Evolutionary conservation across 2,329 filamentous ascomycete species (phyloP).

Genomic region (Colletotrichum agaves): DNA sequence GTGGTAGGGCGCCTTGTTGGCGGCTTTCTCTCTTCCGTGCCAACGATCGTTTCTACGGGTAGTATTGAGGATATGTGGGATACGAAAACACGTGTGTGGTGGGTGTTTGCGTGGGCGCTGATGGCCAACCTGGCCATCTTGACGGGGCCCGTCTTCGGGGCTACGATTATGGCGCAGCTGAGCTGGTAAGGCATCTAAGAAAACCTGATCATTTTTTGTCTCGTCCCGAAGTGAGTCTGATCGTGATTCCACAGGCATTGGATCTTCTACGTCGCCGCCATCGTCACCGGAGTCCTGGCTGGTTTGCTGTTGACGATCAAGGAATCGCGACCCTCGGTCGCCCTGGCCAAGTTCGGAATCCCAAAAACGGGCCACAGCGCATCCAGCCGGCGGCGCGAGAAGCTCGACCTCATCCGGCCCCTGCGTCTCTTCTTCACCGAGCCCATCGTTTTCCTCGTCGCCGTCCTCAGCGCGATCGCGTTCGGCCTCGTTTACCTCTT

Average conservation of each 20-base stretch:
- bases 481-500: conserved; percentile 27
- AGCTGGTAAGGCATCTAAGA: background rate
- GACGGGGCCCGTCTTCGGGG: conserved; percentile 1
- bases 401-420: conserved; percentile 18
- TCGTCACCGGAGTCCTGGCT: background rate
- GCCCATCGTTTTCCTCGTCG: conserved; percentile 20
- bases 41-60: conserved; percentile 1
- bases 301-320: background rate
- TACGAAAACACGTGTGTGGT: conserved; percentile 8
- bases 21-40: conserved; percentile 14
- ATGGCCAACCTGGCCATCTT: conserved; percentile 19
- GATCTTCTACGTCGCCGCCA: conserved; percentile 19
- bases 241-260: background rate
- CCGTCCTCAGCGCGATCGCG: conserved; percentile 3
- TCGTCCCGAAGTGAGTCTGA: background rate
- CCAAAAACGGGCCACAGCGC: background rate
- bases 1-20: conserved; percentile 3
- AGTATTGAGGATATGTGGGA: conserved; percentile 33
- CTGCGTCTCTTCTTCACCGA: conserved; percentile 19
- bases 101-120: conserved; percentile 12
- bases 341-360: background rate
- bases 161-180: background rate
- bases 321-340: conserved; percentile 26
- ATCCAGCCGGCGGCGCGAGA: background rate
- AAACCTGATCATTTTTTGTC: no score